A percentile compares a stretch with the other conserved stretches of the same genome.
These are phyloP conservation scores for Rhizopogon vinicolor DNA, from an alignment of 768 basidiomycete genomes.

Conservation along the genomic window DNA sequence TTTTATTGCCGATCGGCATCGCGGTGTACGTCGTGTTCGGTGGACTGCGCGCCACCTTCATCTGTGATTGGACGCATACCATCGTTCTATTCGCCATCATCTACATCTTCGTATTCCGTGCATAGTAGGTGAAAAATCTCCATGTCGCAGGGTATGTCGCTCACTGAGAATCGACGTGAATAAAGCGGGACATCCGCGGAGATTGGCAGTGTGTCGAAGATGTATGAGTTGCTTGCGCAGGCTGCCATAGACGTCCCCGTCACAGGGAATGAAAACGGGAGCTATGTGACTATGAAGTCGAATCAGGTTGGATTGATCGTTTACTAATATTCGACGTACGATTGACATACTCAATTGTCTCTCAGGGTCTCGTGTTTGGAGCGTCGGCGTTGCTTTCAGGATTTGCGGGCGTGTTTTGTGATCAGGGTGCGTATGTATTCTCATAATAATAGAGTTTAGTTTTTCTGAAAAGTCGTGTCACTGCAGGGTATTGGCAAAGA, in stretches of 20 bases:
- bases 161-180: background rate
- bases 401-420: constrained; percentile 31
- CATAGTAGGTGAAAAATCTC: background rate
- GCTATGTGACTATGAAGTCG: constrained; percentile 16
- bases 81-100: constrained; percentile 27
- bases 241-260: constrained; percentile 14
- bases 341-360: background rate
- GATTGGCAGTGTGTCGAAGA: constrained; percentile 52
- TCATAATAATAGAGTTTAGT: background rate
- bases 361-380: constrained; percentile 20
- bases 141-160: background rate
- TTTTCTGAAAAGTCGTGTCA: background rate
- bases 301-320: constrained; percentile 4
- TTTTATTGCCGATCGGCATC: constrained; percentile 26
- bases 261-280: constrained; percentile 10
- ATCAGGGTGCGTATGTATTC: constrained; percentile 21
- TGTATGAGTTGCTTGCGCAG: constrained; percentile 13
- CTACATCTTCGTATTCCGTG: constrained; percentile 17
- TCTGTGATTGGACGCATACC: constrained; percentile 21
- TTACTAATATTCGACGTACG: no score
- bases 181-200: constrained; percentile 46
- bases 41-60: constrained; percentile 18
- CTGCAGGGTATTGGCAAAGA: constrained; percentile 35
- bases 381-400: constrained; percentile 20
- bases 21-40: constrained; percentile 19